Evolutionary conservation across 306 rosid species (phyloP).

Genomic region (Cucurbita moschata): DNA sequence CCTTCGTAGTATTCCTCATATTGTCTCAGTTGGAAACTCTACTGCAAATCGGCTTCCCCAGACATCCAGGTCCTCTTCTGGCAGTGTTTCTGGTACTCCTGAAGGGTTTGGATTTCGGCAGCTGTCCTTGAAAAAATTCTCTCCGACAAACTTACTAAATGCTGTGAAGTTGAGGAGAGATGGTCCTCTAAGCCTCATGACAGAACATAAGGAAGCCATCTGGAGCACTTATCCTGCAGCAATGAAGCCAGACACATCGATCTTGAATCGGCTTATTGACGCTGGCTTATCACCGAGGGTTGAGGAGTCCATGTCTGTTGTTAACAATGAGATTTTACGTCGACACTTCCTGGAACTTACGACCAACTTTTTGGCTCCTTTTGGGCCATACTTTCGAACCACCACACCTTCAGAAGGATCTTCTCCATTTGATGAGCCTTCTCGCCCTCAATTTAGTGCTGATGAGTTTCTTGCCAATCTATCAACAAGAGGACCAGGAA

Average conservation of each 20-base stretch:
- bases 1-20: constrained; percentile 51
- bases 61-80: constrained; percentile 41
- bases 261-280: constrained; percentile 77
- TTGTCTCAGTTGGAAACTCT: constrained; percentile 89
- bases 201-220: constrained; percentile 89
- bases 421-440: constrained; percentile 69
- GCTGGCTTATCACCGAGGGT: constrained; percentile 80
- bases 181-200: constrained; percentile 95
- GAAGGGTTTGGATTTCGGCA: constrained; percentile 70
- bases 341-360: constrained; percentile 84
- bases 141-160: constrained; percentile 65
- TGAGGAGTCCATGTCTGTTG: constrained; percentile 86
- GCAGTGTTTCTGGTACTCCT: constrained; percentile 31
- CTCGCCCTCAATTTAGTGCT: constrained; percentile 44
- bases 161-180: constrained; percentile 78
- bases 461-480: constrained; percentile 63
- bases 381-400: constrained; percentile 74
- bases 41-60: constrained; percentile 34
- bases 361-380: constrained; percentile 85
- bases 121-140: constrained; percentile 55
- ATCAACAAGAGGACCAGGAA: constrained; percentile 79
- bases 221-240: constrained; percentile 77
- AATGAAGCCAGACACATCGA: constrained; percentile 81
- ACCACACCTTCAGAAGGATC: constrained; percentile 61
- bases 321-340: constrained; percentile 75